These are phyloP conservation scores for Yamadazyma phyllophila DNA, from an alignment of 805 yeast genomes.

Conservation along the genomic window DNA sequence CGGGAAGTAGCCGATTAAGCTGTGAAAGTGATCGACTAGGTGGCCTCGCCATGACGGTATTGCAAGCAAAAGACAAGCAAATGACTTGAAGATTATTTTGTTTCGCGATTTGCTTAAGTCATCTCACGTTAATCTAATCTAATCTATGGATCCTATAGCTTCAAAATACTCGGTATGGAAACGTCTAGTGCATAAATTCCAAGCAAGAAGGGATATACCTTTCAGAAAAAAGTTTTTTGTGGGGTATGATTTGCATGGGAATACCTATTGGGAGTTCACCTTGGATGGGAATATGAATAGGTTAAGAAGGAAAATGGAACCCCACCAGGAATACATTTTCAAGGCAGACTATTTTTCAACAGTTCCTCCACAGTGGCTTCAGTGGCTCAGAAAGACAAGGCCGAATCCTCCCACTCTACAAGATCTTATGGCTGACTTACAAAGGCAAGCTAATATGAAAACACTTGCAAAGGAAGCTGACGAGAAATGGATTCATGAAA, in stretches of 20 bases:
- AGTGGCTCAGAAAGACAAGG: conserved; percentile 73
- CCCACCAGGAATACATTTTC: conserved; percentile 44
- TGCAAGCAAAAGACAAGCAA: too few relatives aligned
- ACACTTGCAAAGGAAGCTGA: conserved; percentile 48
- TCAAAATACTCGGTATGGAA: conserved; percentile 50
- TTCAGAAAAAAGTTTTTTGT: conserved; percentile 67
- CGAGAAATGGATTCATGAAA: conserved; percentile 38
- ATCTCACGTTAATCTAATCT: too few relatives aligned
- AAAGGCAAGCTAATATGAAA: conserved; percentile 53
- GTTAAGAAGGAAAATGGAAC: conserved; percentile 64
- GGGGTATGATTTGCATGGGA: conserved; percentile 80
- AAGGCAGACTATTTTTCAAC: conserved; percentile 58
- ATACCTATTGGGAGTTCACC: conserved; percentile 81
- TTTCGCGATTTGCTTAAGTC: background rate
- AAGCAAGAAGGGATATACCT: conserved; percentile 61
- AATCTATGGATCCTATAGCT: conserved; percentile 47
- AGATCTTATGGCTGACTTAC: conserved; percentile 59
- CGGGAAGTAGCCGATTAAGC: conserved; percentile 33
- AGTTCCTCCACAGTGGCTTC: conserved; percentile 73
- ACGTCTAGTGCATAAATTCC: conserved; percentile 54
- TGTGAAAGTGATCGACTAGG: conserved; percentile 21
- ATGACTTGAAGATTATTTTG: background rate
- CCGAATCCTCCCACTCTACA: conserved; percentile 56
- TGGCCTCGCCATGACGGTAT: conserved; percentile 6
- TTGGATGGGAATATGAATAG: conserved; percentile 51